These are phyloP conservation scores for Aspergillus sp. DNA, from an alignment of 2,329 filamentous ascomycete species.

Conservation along the genomic window DNA sequence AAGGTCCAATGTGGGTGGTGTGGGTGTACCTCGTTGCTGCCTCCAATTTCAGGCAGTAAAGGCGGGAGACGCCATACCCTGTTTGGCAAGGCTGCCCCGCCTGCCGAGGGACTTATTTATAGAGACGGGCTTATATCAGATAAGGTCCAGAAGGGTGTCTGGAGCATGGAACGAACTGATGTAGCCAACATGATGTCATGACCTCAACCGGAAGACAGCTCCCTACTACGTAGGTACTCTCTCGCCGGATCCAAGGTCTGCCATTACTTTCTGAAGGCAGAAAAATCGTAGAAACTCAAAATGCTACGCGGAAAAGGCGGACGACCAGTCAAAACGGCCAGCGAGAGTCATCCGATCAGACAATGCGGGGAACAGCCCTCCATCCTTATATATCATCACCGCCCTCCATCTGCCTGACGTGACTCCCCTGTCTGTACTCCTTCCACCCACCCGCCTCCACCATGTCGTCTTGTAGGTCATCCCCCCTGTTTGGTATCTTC, in stretches of 20 bases:
- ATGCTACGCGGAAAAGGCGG: not conserved
- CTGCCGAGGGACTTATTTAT: too few species aligned
- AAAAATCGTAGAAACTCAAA: not conserved
- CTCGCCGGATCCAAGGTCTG: not conserved
- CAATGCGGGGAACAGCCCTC: conserved; percentile 3
- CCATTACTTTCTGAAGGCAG: too few species aligned
- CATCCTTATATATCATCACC: not conserved
- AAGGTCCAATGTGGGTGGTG: too few species aligned
- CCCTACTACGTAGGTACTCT: too few species aligned
- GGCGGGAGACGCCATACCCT: too few species aligned
- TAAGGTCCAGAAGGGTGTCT: too few species aligned
- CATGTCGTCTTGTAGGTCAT: conserved; percentile 13
- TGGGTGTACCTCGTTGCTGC: too few species aligned
- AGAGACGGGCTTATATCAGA: too few species aligned
- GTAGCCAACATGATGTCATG: conserved; percentile 4
- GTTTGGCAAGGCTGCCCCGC: too few species aligned
- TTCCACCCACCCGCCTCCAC: not conserved
- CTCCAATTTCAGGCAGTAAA: too few species aligned
- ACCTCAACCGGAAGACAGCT: not conserved
- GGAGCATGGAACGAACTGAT: not conserved
- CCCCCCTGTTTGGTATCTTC: not conserved
- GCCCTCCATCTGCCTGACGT: not conserved
- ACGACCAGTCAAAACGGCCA: not conserved
- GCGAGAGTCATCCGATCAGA: conserved; percentile 10
- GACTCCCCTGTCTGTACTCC: not conserved